A percentile compares a stretch with the other conserved stretches of the same genome.
These are phyloP conservation scores for Peronosclerospora sorghi DNA, from an alignment of 352 stramenopile species.

Conservation along the genomic window DNA sequence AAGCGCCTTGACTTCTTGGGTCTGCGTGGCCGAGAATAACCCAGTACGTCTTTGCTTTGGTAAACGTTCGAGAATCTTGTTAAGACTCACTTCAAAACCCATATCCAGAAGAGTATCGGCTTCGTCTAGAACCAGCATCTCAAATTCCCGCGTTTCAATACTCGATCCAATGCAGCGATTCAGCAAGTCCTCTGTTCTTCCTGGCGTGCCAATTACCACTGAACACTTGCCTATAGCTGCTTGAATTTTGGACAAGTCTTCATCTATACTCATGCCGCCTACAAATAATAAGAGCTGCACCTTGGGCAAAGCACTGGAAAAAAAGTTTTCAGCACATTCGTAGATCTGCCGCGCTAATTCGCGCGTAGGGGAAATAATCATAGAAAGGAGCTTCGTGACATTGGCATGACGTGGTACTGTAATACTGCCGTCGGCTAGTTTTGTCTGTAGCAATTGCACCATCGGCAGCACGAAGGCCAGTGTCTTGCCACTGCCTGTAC, in stretches of 20 bases:
- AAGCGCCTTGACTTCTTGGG: conserved; percentile 92
- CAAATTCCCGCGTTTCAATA: conserved; percentile 89
- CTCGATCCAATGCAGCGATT: conserved; percentile 62
- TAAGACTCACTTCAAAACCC: conserved; percentile 93
- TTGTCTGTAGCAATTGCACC: conserved; percentile 82
- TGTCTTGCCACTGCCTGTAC: conserved; percentile 92
- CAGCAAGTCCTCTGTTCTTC: conserved; percentile 79
- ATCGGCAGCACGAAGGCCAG: conserved; percentile 92
- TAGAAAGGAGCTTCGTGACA: conserved; percentile 62
- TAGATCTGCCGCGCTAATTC: conserved; percentile 84
- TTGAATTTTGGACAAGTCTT: conserved; percentile 66
- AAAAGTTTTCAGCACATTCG: conserved; percentile 58
- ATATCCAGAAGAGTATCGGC: conserved; percentile 98
- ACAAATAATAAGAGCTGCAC: conserved; percentile 84
- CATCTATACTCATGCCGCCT: conserved; percentile 82
- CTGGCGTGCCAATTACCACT: conserved; percentile 78
- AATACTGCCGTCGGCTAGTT: conserved; percentile 52
- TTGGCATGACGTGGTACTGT: conserved; percentile 30
- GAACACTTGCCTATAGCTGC: conserved; percentile 45
- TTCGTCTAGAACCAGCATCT: conserved; percentile 98
- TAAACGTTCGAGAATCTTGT: conserved; percentile 90
- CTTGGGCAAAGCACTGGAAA: conserved; percentile 39
- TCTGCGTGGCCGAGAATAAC: conserved; percentile 87
- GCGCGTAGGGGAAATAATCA: conserved; percentile 83
- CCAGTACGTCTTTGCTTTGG: conserved; percentile 96